Evolutionary conservation across 371 early-diverging fungal species (phyloP), one percentile per base, ranked within the genome.

Genomic region (Chytridiales sp.): DNA sequence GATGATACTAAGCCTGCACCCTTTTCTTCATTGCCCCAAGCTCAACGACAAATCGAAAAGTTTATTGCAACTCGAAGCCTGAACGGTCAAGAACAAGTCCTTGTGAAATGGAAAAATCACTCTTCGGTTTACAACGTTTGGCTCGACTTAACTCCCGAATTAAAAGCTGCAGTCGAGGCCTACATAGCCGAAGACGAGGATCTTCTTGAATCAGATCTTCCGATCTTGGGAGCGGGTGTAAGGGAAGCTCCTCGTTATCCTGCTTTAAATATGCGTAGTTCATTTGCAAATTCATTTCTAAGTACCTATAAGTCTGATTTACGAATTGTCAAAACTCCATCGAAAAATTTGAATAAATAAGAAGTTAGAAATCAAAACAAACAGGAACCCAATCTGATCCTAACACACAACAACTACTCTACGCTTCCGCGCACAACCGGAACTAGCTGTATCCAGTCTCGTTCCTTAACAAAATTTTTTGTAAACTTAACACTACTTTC

Each of bases 41-140:
- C n/a, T 21, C 2, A 13, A 6, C 49, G 62, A 4, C 30, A 29
- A 4, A 62, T 62, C 48, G 36, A 53, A 6, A n/a, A 2, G 9
- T 21, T 62, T 17, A 47, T 62, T 13, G 22, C 30, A n/a, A 17
- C 6, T 31, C 34, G 46, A 4, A 49, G 0, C 15, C 15, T 55
- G 17, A 4, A 24, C 47, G 24, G 32, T 9, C 32, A 46, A n/a
- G 0, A 11, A 17, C 55, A 62, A 36, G 36, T 30, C 27, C 56
- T 62, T 2, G 41, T 62, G n/a, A 4, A 43, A 4, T 61, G 46
- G 47, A 26, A 47, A 21, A 4, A 55, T 30, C 62, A 62, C 30
- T 29, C 38, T 17, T 56, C 55, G n/a, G 35, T 62, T 24, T 62
- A 30, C 56, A 62, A 62, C 32, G 17, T 27, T n/a, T 62, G 62